These are phyloP conservation scores for Penicillium sp. DNA, from an alignment of 2,329 filamentous ascomycete species.

Conservation along the genomic window DNA sequence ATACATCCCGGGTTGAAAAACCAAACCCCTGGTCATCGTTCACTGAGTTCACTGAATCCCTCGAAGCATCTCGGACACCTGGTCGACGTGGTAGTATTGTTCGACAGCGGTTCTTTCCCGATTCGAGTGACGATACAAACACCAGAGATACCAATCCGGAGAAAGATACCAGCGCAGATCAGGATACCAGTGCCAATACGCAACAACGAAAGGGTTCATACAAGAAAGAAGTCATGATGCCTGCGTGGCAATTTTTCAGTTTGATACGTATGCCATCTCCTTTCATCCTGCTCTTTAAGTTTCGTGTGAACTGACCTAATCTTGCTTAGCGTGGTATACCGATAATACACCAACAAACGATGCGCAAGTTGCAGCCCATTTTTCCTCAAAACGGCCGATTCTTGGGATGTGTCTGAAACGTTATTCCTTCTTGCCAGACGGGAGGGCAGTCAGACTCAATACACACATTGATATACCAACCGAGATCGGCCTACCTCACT, in stretches of 20 bases:
- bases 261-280: conserved; percentile 67
- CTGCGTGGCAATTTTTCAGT: conserved; percentile 96
- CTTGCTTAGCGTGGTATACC: conserved; percentile 75
- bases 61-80: conserved; percentile 20
- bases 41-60: conserved; percentile 26
- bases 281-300: conserved; percentile 20
- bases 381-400: conserved; percentile 76
- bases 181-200: conserved; percentile 29
- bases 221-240: conserved; percentile 84
- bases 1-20: conserved; percentile 23
- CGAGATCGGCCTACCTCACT: conserved; percentile 78
- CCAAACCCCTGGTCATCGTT: conserved; percentile 28
- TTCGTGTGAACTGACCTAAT: conserved; percentile 35
- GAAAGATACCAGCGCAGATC: conserved; percentile 17
- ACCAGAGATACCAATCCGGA: conserved; percentile 22
- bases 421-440: conserved; percentile 71
- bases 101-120: conserved; percentile 44
- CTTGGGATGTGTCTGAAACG: conserved; percentile 91
- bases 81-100: conserved; percentile 44
- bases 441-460: conserved; percentile 67
- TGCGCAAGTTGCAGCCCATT: conserved; percentile 82
- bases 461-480: conserved; percentile 91
- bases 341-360: conserved; percentile 64
- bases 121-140: conserved; percentile 41
- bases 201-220: conserved; percentile 42